Percentiles rank a stretch among this genome's conserved stretches.
Conservation (phyloP, 2,329 filamentous ascomycete species). For the Alternaria sp. region DNA sequence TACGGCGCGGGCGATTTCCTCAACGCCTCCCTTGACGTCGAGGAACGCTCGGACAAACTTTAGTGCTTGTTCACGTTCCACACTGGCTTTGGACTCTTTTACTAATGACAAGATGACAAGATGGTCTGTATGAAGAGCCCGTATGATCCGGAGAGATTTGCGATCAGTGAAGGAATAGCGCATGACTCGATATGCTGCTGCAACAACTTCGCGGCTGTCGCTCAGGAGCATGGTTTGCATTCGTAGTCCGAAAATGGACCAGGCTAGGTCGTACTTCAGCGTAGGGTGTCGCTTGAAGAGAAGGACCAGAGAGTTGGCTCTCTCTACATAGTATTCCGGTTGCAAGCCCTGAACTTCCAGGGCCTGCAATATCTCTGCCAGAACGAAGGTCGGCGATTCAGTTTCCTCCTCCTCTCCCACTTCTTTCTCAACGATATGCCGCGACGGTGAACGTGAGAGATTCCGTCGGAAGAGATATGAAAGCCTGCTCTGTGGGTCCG, state of each 20-base stretch:
- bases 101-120: constrained; percentile 90
- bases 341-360: constrained; percentile 86
- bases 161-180: constrained; percentile 94
- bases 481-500: constrained; percentile 57
- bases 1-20: constrained; percentile 84
- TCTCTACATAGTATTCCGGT: constrained; percentile 92
- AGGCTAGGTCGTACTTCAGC: constrained; percentile 94
- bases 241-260: constrained; percentile 90
- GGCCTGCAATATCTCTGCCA: constrained; percentile 88
- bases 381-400: constrained; percentile 89
- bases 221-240: constrained; percentile 97
- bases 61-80: constrained; percentile 94
- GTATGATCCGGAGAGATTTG: constrained; percentile 85
- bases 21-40: constrained; percentile 90
- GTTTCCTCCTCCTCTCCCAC: constrained; percentile 70
- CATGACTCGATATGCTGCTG: constrained; percentile 90
- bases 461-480: constrained; percentile 65
- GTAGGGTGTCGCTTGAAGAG: constrained; percentile 93
- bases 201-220: constrained; percentile 93
- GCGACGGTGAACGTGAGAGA: constrained; percentile 59
- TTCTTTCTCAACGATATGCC: constrained; percentile 57
- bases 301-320: constrained; percentile 91
- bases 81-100: constrained; percentile 95
- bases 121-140: constrained; percentile 87
- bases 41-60: constrained; percentile 96